phyloP scores from a whole-genome alignment of 139 green algal genomes.

The Penium margaritaceum region DNA sequence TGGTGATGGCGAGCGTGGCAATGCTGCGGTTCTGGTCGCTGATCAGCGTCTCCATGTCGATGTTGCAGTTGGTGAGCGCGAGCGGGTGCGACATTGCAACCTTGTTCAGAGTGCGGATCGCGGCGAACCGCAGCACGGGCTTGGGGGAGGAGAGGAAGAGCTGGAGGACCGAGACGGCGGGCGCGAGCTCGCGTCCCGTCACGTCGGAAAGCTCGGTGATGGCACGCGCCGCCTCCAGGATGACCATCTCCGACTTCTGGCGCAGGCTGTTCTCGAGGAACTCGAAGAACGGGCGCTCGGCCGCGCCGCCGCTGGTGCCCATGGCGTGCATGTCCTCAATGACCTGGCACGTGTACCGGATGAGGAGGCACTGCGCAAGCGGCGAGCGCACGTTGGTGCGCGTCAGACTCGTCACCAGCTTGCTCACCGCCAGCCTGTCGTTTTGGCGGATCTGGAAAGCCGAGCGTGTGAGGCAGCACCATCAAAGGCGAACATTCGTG shows the following conservation, averaged over 20 bases:
- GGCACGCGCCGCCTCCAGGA: constrained; percentile 86
- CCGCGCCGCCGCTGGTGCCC: not conserved
- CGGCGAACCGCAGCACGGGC: constrained; percentile 90
- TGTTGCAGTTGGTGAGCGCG: constrained; percentile 94
- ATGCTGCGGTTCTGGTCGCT: constrained; percentile 87
- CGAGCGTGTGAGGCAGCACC: too few relatives aligned
- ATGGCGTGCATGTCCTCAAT: constrained; percentile 53
- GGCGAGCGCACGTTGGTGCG: constrained; percentile 72
- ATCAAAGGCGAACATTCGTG: too few relatives aligned
- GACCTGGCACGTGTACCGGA: constrained; percentile 79
- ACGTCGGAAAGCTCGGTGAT: constrained; percentile 87
- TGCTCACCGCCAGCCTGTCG: constrained; percentile 89
- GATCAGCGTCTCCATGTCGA: constrained; percentile 97
- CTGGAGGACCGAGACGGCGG: constrained; percentile 94
- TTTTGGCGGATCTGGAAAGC: constrained; percentile 63
- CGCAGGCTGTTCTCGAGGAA: constrained; percentile 92
- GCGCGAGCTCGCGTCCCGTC: constrained; percentile 78
- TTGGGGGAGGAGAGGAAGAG: constrained; percentile 93
- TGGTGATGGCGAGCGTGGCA: constrained; percentile 97
- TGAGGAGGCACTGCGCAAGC: constrained; percentile 89
- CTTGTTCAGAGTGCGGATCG: constrained; percentile 82
- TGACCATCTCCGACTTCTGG: constrained; percentile 86
- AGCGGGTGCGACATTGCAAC: constrained; percentile 88
- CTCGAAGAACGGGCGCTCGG: constrained; percentile 90
- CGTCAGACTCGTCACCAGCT: constrained; percentile 88